These are phyloP conservation scores for Ophiocordyceps sinensis DNA, from an alignment of 2,329 filamentous ascomycete species.

Conservation along the genomic window DNA sequence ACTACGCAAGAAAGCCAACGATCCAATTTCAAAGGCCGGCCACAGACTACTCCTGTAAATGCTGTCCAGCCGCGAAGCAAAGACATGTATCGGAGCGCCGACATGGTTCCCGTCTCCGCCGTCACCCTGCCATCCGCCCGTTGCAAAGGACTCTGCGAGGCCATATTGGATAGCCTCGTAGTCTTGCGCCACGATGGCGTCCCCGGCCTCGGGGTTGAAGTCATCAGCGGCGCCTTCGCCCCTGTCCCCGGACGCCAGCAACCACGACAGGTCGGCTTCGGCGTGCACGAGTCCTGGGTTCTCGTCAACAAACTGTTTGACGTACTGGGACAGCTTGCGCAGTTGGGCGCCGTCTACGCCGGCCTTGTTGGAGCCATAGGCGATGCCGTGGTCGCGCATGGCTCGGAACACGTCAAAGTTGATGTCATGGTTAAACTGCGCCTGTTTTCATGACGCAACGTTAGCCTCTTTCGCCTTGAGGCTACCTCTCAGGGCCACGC, in stretches of 20 bases:
- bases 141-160: neutral
- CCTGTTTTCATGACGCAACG: constrained; percentile 16
- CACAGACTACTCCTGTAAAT: constrained; percentile 36
- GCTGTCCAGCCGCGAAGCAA: constrained; percentile 17
- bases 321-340: constrained; percentile 28
- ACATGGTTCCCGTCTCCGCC: constrained; percentile 4
- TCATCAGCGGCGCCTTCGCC: neutral
- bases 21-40: constrained; percentile 40
- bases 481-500: constrained; percentile 8
- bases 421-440: constrained; percentile 43
- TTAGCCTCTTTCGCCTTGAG: constrained; percentile 1
- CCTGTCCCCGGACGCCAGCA: constrained; percentile 15
- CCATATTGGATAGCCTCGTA: neutral
- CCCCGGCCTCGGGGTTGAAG: neutral
- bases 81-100: constrained; percentile 13
- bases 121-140: constrained; percentile 2
- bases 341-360: constrained; percentile 28
- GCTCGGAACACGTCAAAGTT: constrained; percentile 78
- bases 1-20: constrained; percentile 33
- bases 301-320: constrained; percentile 28
- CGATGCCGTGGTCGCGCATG: constrained; percentile 73
- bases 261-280: constrained; percentile 34
- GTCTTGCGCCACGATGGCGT: neutral
- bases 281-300: constrained; percentile 28
- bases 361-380: constrained; percentile 51